phyloP scores from a whole-genome alignment of 73 alveolate species.

The Paramecium biaurelia region DNA sequence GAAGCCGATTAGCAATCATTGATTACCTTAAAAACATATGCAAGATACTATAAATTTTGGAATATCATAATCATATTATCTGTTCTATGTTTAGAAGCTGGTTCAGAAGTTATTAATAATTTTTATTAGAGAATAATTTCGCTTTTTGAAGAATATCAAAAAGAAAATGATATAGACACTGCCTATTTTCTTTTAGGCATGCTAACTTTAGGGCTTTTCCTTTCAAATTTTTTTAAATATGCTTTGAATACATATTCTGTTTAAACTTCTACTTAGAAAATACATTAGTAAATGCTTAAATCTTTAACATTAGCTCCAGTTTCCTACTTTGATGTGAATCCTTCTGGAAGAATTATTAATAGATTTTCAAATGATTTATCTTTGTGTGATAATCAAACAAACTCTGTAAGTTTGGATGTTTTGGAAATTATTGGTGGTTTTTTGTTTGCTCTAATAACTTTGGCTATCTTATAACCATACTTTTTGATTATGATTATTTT shows the following conservation, averaged over 20 bases:
- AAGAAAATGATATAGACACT: not conserved
- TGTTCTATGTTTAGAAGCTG: not conserved
- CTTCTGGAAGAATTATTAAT: constrained; percentile 75
- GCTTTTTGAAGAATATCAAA: not conserved
- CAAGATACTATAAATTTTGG: not conserved
- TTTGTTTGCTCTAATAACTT: not conserved
- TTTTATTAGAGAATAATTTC: not conserved
- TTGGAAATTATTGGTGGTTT: not conserved
- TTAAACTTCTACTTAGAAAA: not conserved
- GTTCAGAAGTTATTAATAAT: not conserved
- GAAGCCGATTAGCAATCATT: not conserved
- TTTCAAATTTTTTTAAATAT: not conserved
- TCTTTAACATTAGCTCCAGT: constrained; percentile 60
- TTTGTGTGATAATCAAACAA: constrained; percentile 22
- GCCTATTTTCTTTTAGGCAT: not conserved
- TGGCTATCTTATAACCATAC: constrained; percentile 16
- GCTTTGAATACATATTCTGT: not conserved
- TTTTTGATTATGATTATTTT: not conserved
- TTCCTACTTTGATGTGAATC: constrained; percentile 69
- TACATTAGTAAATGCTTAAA: constrained; percentile 63
- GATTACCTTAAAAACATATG: not conserved
- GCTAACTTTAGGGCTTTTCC: not conserved
- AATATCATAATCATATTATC: not conserved
- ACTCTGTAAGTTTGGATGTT: not conserved
- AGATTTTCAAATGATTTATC: constrained; percentile 67